Base-by-base conservation (phyloP, 306 rosid genomes). In the Citrullus colocynthis region DNA sequence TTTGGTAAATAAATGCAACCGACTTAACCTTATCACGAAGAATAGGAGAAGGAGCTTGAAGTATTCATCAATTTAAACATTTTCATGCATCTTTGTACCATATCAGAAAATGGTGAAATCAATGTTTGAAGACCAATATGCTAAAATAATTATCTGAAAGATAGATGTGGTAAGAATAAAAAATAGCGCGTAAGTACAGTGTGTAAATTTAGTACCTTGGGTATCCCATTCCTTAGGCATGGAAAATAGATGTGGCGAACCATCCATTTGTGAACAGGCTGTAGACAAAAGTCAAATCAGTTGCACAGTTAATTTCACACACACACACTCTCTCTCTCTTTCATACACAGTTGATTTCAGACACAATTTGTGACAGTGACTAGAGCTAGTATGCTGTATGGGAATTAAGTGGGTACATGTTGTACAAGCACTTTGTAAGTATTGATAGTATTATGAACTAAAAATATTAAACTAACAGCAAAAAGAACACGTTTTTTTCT, bases 191-290 rank as follows among this genome's bases (percentile, higher is more conserved):
- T n/a, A 18, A 69, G 37, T n/a, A 72, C 11, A 58, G 70, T 59
- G 41, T 21, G 41, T 21, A 32, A 58, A 74, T 77, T 75, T 24
- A 71, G 37, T 86, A 96, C 99, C 99, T 88, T 96, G 7, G 97
- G 93, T 49, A 96, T 78, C 51, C 99, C 99, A 42, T 81, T 75
- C 21, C 92, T 84, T 76, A 96, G 67, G 86, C 99, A 96, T 71
- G 99, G 99, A 80, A 92, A 87, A 81, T 91, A 96, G 72, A 96
- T 75, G 83, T 96, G 99, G 42, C 99, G 99, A 80, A 92, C 75
- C 98, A 96, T 92, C 99, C 99, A 96, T 81, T 87, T 96, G 86
- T 96, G 97, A 81, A 96, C 98, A 81, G 99, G 99, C 99, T 96
- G 91, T 75, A 82, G 65, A 14, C 44, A 75, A 45, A 82, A 61